Evolutionary conservation across 2,329 filamentous ascomycete species (phyloP).

Genomic region (Chaetothyriales sp.): DNA sequence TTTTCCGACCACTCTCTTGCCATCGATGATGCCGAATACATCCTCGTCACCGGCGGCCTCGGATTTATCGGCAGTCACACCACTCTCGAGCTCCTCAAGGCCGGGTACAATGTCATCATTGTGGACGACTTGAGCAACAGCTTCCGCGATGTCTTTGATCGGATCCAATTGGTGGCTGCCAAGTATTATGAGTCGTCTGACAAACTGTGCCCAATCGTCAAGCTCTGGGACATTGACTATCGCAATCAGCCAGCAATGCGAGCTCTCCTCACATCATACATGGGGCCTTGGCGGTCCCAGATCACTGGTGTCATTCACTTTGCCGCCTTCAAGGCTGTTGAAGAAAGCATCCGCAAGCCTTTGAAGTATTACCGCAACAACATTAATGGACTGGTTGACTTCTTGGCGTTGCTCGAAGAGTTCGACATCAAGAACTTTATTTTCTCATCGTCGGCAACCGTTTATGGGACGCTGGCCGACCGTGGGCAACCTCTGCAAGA

Average conservation of each 20-base stretch:
- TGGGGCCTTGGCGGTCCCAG: constrained; percentile 27
- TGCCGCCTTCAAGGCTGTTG: constrained; percentile 51
- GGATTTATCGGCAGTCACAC: constrained; percentile 31
- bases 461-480: constrained; percentile 44
- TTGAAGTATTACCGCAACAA: constrained; percentile 55
- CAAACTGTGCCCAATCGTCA: constrained; percentile 29
- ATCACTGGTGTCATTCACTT: constrained; percentile 55
- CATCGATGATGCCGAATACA: constrained; percentile 26
- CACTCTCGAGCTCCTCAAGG: constrained; percentile 27
- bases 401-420: constrained; percentile 41
- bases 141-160: constrained; percentile 23
- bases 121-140: constrained; percentile 29
- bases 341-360: constrained; percentile 45
- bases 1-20: constrained; percentile 31
- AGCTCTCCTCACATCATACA: constrained; percentile 30
- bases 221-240: constrained; percentile 36
- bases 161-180: constrained; percentile 22
- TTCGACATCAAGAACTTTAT: constrained; percentile 51
- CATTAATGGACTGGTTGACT: constrained; percentile 46
- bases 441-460: constrained; percentile 53
- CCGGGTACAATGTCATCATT: constrained; percentile 28
- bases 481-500: constrained; percentile 39
- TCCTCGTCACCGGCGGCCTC: constrained; percentile 28
- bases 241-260: constrained; percentile 29
- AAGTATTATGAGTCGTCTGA: constrained; percentile 23